Evolutionary conservation across 139 green algal genomes (phyloP), one percentile per base, ranked within the genome.

Genomic region (Pleodorina starrii): DNA sequence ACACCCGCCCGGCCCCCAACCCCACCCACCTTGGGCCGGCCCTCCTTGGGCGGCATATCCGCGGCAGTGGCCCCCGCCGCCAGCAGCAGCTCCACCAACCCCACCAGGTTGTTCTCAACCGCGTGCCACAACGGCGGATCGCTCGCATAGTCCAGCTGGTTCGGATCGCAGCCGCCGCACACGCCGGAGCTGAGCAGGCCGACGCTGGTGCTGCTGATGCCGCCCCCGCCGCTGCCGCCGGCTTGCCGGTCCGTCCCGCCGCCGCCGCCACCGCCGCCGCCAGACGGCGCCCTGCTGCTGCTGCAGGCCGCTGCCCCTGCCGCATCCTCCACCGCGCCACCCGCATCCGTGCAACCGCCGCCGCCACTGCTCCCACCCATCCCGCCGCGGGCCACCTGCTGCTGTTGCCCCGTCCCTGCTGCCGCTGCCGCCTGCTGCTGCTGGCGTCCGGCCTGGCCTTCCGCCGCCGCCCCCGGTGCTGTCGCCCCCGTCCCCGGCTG

Each of bases 111-210:
- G 36, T 93, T 88, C 72, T 93, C 90, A 71, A 93, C 80, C 6
- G 86, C 90, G 29, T 93, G 90, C 86, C 90, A 93, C 73, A 91
- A 42, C 36, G 90, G 80, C 16, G 90, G 90, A 60, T 93, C 90
- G 44, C 79, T 90, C 4, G 87, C 90, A 21, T 89, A 86, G 60
- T 91, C 90, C 36, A 91, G 60, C 90, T 91, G 84, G 46, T 93
- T 91, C 7, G 36, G 81, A 29, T 87, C 81, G 32, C 81, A 87
- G 40, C 57, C 17, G 23, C 78, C 54, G 38, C 35, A 25, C 32
- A 2, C 73, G 17, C 73, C 29, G 16, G 19, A 5, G 50, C 69
- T n/a, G 12, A 77, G 16, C 36, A 57, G 40, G 40, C 40, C 25
- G 19, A 35, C 35, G 38, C 42, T 2, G 43, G 10, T 51, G 72